These are phyloP conservation scores for Thecaphora thlaspeos DNA, from an alignment of 1,284 basidiomycete genomes.

Conservation along the genomic window DNA sequence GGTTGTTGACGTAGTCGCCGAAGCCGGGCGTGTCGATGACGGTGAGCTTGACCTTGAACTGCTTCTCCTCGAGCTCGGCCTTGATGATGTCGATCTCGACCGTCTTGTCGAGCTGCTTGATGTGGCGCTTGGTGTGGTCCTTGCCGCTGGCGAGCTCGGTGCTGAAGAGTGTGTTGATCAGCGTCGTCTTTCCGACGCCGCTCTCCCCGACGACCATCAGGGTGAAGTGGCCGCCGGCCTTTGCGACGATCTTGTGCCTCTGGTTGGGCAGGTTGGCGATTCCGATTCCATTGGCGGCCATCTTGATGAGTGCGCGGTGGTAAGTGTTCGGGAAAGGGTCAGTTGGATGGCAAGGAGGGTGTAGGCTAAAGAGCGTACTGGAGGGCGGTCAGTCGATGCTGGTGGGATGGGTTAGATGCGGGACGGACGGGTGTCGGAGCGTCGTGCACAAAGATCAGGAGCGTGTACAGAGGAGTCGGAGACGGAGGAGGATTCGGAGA, in stretches of 20 bases:
- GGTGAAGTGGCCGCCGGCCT: conserved; percentile 95
- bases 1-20: conserved; percentile 98
- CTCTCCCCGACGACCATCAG: conserved; percentile 96
- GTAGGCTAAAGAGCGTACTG: too few relatives aligned
- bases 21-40: conserved; percentile 99
- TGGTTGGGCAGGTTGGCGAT: conserved; percentile 97
- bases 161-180: conserved; percentile 97
- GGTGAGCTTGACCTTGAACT: conserved; percentile 98
- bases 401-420: too few relatives aligned
- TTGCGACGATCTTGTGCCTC: conserved; percentile 70
- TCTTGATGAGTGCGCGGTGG: too few relatives aligned
- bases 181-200: conserved; percentile 53
- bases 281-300: conserved; percentile 47
- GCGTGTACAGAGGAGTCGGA: too few relatives aligned
- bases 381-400: too few relatives aligned
- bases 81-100: conserved; percentile 70
- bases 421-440: too few relatives aligned
- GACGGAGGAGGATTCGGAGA: too few relatives aligned
- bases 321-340: too few relatives aligned
- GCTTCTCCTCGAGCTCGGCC: conserved; percentile 91
- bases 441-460: too few relatives aligned
- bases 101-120: conserved; percentile 97
- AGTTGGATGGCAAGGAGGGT: too few relatives aligned
- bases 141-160: conserved; percentile 90
- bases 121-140: conserved; percentile 86